Conservation (phyloP, 345 rosid species). For the Syzygium grande region DNA sequence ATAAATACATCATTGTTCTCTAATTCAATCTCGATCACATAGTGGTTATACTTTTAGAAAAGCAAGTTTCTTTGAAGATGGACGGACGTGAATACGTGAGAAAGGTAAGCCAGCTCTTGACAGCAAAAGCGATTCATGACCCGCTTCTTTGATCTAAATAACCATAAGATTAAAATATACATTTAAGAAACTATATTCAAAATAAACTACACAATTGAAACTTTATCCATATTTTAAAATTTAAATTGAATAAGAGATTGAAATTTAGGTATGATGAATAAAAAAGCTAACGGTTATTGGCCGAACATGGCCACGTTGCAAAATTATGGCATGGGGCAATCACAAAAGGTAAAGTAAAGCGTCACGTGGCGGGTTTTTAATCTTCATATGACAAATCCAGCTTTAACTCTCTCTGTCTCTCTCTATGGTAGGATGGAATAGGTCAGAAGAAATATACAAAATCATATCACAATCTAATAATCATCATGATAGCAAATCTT, state of each 20-base stretch:
- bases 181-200: not conserved
- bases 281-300: not conserved
- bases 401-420: not conserved
- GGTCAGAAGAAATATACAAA: not conserved
- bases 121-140: too few relatives aligned
- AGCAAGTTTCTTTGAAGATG: not conserved
- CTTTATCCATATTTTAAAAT: not conserved
- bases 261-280: not conserved
- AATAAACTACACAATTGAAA: not conserved
- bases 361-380: not conserved
- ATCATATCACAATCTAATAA: not conserved
- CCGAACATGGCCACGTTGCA: not conserved
- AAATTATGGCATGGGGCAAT: not conserved
- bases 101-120: too few relatives aligned
- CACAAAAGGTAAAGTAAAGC: not conserved
- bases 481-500: not conserved
- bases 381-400: not conserved
- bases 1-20: not conserved
- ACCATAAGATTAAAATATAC: not conserved
- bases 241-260: not conserved
- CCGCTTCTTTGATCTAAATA: too few relatives aligned
- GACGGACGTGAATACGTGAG: too few relatives aligned
- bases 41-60: not conserved
- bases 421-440: not conserved
- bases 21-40: not conserved